A percentile compares a stretch with the other conserved stretches of the same genome.
Conservation (phyloP, 1,139 yeast species). For the Sugiyamaella sp. region DNA sequence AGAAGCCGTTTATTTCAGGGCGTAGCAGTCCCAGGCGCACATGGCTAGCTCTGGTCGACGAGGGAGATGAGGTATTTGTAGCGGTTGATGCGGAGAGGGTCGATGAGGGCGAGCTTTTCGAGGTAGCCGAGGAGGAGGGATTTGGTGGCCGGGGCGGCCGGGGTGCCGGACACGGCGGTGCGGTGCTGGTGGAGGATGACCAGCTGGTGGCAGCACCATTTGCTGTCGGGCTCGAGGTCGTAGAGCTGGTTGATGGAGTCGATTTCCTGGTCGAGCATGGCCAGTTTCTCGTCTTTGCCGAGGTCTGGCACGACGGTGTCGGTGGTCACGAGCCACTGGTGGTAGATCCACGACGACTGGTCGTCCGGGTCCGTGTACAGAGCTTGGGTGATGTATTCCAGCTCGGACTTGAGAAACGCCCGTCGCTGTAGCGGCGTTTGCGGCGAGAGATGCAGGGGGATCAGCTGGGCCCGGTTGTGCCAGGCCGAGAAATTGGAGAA, state of each 20-base stretch:
- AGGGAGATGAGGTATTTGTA: slow-evolving; percentile 26
- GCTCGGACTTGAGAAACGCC: slow-evolving; percentile 57
- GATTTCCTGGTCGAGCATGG: slow-evolving; percentile 38
- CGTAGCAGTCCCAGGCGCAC: too few relatives aligned
- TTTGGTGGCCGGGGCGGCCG: slow-evolving; percentile 29
- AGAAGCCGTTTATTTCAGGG: too few relatives aligned
- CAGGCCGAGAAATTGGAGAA: slow-evolving; percentile 95
- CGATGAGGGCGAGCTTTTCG: slow-evolving; percentile 55
- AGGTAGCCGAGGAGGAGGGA: slow-evolving; percentile 40
- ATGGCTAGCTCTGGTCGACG: not conserved
- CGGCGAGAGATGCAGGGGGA: slow-evolving; percentile 53
- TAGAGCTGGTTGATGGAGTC: slow-evolving; percentile 41
- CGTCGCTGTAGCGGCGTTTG: slow-evolving; percentile 40
- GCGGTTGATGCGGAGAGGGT: slow-evolving; percentile 65
- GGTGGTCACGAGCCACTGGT: slow-evolving; percentile 75
- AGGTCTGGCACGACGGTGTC: slow-evolving; percentile 46
- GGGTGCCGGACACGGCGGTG: slow-evolving; percentile 24
- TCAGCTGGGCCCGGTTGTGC: slow-evolving; percentile 82
- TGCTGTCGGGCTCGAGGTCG: slow-evolving; percentile 46
- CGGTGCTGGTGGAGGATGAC: slow-evolving; percentile 33
- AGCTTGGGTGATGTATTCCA: slow-evolving; percentile 75
- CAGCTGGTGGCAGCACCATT: slow-evolving; percentile 45
- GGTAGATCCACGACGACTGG: slow-evolving; percentile 89
- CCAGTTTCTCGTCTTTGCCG: slow-evolving; percentile 28
- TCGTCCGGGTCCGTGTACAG: slow-evolving; percentile 93